Base-by-base conservation (phyloP, 257 asterid species). In the Agastache rugosa region DNA sequence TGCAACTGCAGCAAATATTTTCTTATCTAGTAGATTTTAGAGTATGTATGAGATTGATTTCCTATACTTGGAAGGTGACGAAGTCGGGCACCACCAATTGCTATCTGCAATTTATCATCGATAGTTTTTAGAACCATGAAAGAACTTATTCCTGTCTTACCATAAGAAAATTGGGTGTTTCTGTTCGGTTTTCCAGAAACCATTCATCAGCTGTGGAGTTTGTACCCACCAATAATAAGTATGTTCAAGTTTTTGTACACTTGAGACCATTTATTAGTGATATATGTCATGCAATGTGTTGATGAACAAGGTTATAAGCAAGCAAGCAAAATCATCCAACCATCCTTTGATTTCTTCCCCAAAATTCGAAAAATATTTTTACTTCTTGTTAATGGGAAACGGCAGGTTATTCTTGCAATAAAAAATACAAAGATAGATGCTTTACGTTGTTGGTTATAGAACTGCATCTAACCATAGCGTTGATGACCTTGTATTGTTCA, bases 1-100 rank as follows among this genome's bases (percentile, higher is more conserved):
- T 74, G 27, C 42, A 34, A 19, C 31, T 45, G 65, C 69, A 9
- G 37, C 69, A 54, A 75, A 22, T 9, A 23, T 48, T 65, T 61
- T 31, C 7, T 31, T 17, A 15, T 25, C 11, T 54, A 19, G 11
- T 54, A 11, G 31, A 17, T 15, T 25, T 51, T 48, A 34, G 67
- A 53, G 44, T 9, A 39, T 39, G 12, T 29, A 29, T 42, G 45
- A 34, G 39, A 56, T 27, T 27, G 0, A 31, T 48, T 29, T 59
- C 29, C 27, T 25, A 27, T 59, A 55, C 45, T 25, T 69, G 77
- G 58, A 31, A 42, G 23, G 25, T 70, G 53, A 29, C 14, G 48
- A 15, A 16, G 27, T 37, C 37, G 53, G 41, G 27, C 27, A 59
- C 65, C 31, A 50, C n/a, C 27, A 73, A 5, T 22, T 29, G 63